These are phyloP conservation scores for Wickerhamiella slavikovae DNA, from an alignment of 805 yeast genomes.

Conservation along the genomic window DNA sequence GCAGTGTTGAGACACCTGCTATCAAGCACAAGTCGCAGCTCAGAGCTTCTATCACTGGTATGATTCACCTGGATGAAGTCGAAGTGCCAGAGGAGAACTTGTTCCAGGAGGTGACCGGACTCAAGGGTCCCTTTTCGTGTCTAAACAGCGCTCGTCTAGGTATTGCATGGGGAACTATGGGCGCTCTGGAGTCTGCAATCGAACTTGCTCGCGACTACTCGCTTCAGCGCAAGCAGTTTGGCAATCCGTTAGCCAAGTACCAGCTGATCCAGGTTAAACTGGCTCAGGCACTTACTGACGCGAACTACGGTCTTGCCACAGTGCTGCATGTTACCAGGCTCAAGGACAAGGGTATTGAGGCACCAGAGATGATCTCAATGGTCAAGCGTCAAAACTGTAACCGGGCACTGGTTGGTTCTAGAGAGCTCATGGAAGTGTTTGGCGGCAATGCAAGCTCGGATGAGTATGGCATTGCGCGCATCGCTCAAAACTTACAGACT, in stretches of 20 bases:
- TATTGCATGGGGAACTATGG: conserved; percentile 25
- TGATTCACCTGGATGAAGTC: conserved; percentile 24
- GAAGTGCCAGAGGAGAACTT: conserved; percentile 25
- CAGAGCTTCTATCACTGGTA: conserved; percentile 24
- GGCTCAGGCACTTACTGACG: conserved; percentile 24
- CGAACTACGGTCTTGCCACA: conserved; percentile 20
- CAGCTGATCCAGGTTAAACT: conserved; percentile 24
- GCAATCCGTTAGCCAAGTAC: conserved; percentile 21
- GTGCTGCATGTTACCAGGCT: conserved; percentile 23
- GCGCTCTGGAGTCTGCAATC: conserved; percentile 24
- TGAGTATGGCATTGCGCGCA: conserved; percentile 24
- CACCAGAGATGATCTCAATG: conserved; percentile 26
- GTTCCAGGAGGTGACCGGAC: conserved; percentile 20
- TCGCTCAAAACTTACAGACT: conserved; percentile 23
- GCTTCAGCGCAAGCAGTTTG: conserved; percentile 22
- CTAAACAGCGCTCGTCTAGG: conserved; percentile 24
- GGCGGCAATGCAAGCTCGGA: conserved; percentile 27
- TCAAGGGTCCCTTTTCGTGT: conserved; percentile 27
- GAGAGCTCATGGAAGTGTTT: conserved; percentile 23
- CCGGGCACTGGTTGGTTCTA: conserved; percentile 19
- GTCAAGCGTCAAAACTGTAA: conserved; percentile 26
- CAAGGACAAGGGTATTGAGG: conserved; percentile 19
- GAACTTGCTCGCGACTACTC: conserved; percentile 20
- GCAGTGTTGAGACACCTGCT: conserved; percentile 22
- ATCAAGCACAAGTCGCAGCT: conserved; percentile 21